These are phyloP conservation scores for Simmondsia chinensis DNA, from an alignment of 148 eudicot genomes.

Conservation along the genomic window DNA sequence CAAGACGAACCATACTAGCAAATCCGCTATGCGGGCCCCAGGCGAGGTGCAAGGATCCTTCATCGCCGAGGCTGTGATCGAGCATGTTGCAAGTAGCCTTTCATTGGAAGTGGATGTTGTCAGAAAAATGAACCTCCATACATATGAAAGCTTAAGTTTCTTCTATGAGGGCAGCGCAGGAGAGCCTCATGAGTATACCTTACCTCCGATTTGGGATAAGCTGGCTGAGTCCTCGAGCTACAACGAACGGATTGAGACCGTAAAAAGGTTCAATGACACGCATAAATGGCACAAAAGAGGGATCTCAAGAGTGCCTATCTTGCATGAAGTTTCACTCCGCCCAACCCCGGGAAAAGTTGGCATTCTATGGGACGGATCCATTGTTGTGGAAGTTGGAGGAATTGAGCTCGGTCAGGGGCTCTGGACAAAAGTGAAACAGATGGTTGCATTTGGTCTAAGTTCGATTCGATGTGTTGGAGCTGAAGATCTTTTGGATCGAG, in stretches of 20 bases:
- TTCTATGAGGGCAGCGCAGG: no score
- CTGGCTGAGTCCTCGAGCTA: slow-evolving; percentile 41
- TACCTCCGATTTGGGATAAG: slow-evolving; percentile 69
- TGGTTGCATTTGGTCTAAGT: slow-evolving; percentile 65
- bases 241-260: slow-evolving; percentile 25
- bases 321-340: slow-evolving; percentile 39
- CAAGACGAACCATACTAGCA: slow-evolving; percentile 71
- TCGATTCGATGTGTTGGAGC: slow-evolving; percentile 43
- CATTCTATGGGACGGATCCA: slow-evolving; percentile 70
- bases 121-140: slow-evolving; percentile 56
- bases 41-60: slow-evolving; percentile 76
- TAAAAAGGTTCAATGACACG: slow-evolving; percentile 33
- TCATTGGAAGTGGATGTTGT: slow-evolving; percentile 56
- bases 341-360: slow-evolving; percentile 82
- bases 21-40: slow-evolving; percentile 85
- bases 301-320: slow-evolving; percentile 62
- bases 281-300: slow-evolving; percentile 73
- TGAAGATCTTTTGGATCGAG: slow-evolving; percentile 52
- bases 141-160: slow-evolving; percentile 41
- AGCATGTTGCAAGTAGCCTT: slow-evolving; percentile 65
- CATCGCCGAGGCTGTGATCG: slow-evolving; percentile 81
- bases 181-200: slow-evolving; percentile 60
- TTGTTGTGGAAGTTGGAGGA: slow-evolving; percentile 93
- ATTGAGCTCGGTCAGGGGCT: slow-evolving; percentile 92
- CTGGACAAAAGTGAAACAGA: slow-evolving; percentile 89